phyloP scores from a whole-genome alignment of 2,329 filamentous ascomycete species.

The Beauveria bassiana region DNA sequence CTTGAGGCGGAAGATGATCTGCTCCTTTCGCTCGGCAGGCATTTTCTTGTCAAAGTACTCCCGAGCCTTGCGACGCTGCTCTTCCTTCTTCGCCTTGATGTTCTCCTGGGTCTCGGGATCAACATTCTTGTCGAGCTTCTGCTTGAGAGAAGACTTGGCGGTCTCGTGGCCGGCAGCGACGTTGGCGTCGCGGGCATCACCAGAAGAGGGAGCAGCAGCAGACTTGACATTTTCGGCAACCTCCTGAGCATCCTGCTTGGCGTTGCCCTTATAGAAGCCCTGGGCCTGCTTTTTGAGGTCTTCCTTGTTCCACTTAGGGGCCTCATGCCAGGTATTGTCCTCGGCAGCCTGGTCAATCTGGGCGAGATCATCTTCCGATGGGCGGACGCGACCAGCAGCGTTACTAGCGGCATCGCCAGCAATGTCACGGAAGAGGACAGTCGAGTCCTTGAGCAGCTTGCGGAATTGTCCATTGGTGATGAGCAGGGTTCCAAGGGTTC shows the following conservation, averaged over 20 bases:
- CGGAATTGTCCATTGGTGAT: constrained; percentile 96
- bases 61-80: constrained; percentile 44
- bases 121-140: constrained; percentile 54
- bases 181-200: constrained; percentile 43
- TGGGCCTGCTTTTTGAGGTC: constrained; percentile 63
- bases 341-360: constrained; percentile 79
- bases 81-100: constrained; percentile 34
- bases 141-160: constrained; percentile 39
- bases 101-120: constrained; percentile 56
- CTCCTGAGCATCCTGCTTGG: constrained; percentile 52
- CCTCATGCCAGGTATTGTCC: constrained; percentile 91
- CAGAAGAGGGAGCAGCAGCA: constrained; percentile 39
- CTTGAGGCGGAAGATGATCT: constrained; percentile 84
- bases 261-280: constrained; percentile 47
- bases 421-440: constrained; percentile 78
- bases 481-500: constrained; percentile 79
- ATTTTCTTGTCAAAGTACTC: constrained; percentile 82
- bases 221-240: constrained; percentile 50
- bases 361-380: constrained; percentile 65
- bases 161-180: constrained; percentile 34
- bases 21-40: constrained; percentile 85
- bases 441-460: constrained; percentile 70
- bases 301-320: constrained; percentile 65
- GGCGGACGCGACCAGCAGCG: constrained; percentile 66
- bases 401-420: constrained; percentile 81